Evolutionary conservation across 225 moss, liverwort and hornwort species (phyloP).

Genomic region (Marchantia polymorpha): DNA sequence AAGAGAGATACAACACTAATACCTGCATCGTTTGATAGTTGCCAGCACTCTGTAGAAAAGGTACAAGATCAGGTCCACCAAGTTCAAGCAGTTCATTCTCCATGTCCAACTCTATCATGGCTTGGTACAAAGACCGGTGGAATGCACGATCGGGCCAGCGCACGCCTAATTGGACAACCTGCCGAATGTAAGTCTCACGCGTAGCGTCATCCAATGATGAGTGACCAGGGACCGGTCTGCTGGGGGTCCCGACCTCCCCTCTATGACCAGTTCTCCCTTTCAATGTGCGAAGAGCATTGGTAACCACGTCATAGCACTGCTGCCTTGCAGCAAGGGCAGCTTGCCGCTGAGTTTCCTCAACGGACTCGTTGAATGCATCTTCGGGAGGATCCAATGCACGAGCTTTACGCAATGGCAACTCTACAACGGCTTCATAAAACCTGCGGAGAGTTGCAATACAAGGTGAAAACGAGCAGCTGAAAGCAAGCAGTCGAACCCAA

Average conservation of each 20-base stretch:
- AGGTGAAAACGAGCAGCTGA: not conserved
- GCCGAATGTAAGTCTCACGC: constrained; percentile 80
- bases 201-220: constrained; percentile 75
- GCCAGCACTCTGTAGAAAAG: constrained; percentile 85
- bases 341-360: constrained; percentile 78
- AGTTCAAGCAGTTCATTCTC: constrained; percentile 87
- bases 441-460: constrained; percentile 33
- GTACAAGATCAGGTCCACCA: constrained; percentile 82
- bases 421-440: constrained; percentile 98
- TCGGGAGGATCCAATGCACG: constrained; percentile 90
- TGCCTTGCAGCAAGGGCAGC: constrained; percentile 70
- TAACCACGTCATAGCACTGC: constrained; percentile 94
- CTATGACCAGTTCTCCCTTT: constrained; percentile 59
- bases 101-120: constrained; percentile 91
- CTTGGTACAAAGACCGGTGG: constrained; percentile 85
- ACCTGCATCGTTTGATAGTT: constrained; percentile 70
- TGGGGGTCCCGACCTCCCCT: constrained; percentile 54
- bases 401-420: constrained; percentile 88
- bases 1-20: not conserved
- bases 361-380: constrained; percentile 86
- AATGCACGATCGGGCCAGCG: constrained; percentile 94
- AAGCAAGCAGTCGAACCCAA: not conserved
- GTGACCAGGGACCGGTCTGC: constrained; percentile 49
- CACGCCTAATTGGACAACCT: constrained; percentile 91
- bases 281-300: constrained; percentile 81